Base-by-base conservation (phyloP, 441 rosid species). In the Melastoma candidum region DNA sequence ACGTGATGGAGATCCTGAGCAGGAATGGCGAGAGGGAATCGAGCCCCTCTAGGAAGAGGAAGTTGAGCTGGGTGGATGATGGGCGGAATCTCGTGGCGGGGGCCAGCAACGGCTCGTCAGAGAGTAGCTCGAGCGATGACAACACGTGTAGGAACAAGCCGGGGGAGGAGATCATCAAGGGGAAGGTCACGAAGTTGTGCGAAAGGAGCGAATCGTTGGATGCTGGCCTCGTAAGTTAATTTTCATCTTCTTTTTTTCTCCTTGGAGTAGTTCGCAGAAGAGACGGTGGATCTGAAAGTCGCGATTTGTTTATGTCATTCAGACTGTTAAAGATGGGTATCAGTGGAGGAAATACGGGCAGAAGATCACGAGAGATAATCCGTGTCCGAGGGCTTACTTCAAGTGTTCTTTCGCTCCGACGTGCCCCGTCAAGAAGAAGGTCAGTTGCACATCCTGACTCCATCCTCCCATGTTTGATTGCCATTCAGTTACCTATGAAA, bases 361-460 rank as follows among this genome's bases (percentile, higher is more conserved):
- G 56, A 52, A 52, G 41, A 44, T 52, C 46, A 52, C 56, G 25
- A 52, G 46, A 14, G 56, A 52, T 44, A 52, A 52, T 36, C 56
- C 56, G 3, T 52, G 44, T 4, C 56, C 56, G 13, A 52, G 56
- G 46, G 56, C 56, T 52, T 52, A 52, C 56, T 52, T 52, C 26
- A 52, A 52, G 1, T 52, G 56, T 44, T 52, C 56, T 36, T 52
- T 52, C 24, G 56, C 56, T 52, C 56, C 56, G 13, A 52, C 26
- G 17, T 52, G 56, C 56, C 56, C 56, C 14, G 56, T 52, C 22
- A 52, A 52, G 41, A 52, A 52, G 56, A 52, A 52, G 56, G 56
- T 52, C 36, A 29, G 36, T 7, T 3, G 41, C 24, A 13, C 29
- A 29, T 26, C 11, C 29, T 25, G 44, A 36, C 14, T 17, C 29